phyloP scores from a whole-genome alignment of 345 rosid genomes.

The Viola odorata region DNA sequence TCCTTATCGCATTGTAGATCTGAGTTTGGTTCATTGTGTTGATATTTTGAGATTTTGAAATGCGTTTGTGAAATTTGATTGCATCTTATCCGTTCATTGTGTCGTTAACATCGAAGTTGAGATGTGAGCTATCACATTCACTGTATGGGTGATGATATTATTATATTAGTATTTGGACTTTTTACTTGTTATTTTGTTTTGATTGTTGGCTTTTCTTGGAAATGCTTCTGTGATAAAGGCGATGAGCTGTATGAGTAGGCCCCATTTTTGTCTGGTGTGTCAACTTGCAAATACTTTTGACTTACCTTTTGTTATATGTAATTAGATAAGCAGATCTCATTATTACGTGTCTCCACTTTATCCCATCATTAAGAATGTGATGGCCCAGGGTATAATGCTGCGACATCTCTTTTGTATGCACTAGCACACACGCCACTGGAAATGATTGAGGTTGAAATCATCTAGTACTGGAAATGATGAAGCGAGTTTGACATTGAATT shows the following conservation, averaged over 20 bases:
- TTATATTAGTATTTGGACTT: not conserved
- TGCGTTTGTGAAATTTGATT: not conserved
- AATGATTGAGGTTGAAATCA: too few relatives aligned
- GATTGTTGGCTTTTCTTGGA: too few relatives aligned
- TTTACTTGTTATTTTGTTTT: conserved; percentile 2
- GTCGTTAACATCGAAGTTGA: not conserved
- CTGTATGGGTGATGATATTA: not conserved
- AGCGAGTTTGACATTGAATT: too few relatives aligned
- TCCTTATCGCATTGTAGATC: too few relatives aligned
- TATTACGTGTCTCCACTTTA: conserved; percentile 1
- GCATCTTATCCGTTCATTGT: not conserved
- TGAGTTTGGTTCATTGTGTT: not conserved
- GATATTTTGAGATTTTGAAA: not conserved
- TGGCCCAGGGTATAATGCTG: conserved; percentile 12
- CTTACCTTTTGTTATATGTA: not conserved
- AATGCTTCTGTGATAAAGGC: too few relatives aligned
- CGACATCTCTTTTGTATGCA: conserved; percentile 2
- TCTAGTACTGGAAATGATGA: too few relatives aligned
- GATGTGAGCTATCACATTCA: not conserved
- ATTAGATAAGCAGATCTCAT: conserved; percentile 9
- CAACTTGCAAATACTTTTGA: not conserved
- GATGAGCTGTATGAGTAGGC: conserved; percentile 21
- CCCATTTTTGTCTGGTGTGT: conserved; percentile 21
- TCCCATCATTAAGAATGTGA: conserved; percentile 8
- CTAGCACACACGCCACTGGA: too few relatives aligned